These are phyloP conservation scores for Yarrowia deformans DNA, from an alignment of 805 yeast genomes.

Conservation along the genomic window DNA sequence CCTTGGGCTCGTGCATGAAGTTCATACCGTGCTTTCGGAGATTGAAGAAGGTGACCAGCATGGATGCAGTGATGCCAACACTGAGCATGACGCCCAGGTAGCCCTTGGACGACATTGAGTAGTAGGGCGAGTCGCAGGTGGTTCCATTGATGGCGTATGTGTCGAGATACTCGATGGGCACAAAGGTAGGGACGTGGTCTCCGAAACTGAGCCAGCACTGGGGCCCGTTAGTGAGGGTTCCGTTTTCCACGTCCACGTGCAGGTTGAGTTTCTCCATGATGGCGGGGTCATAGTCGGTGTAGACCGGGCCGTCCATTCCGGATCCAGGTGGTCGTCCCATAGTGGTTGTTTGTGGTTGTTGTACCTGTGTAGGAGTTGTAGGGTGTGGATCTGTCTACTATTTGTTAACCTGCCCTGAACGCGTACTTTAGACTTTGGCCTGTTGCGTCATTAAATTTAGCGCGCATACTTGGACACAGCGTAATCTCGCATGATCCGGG, in stretches of 20 bases:
- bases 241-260: slow-evolving; percentile 45
- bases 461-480: slow-evolving; percentile 25
- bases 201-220: slow-evolving; percentile 47
- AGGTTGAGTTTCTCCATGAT: slow-evolving; percentile 43
- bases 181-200: slow-evolving; percentile 42
- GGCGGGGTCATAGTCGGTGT: slow-evolving; percentile 43
- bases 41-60: slow-evolving; percentile 46
- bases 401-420: neutral
- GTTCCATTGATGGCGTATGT: slow-evolving; percentile 42
- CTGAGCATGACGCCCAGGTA: slow-evolving; percentile 46
- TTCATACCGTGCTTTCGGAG: slow-evolving; percentile 46
- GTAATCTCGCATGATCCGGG: slow-evolving; percentile 39
- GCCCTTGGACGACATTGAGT: slow-evolving; percentile 45
- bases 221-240: slow-evolving; percentile 47
- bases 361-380: neutral
- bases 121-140: slow-evolving; percentile 45
- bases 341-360: neutral
- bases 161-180: slow-evolving; percentile 29
- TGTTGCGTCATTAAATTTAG: slow-evolving; percentile 32
- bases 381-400: neutral
- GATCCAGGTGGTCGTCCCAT: slow-evolving; percentile 34
- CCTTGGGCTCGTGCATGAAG: slow-evolving; percentile 40
- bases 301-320: slow-evolving; percentile 42
- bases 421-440: slow-evolving; percentile 18
- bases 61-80: slow-evolving; percentile 41